These are phyloP conservation scores for Ganoderma lucidum DNA, from an alignment of 1,284 basidiomycete genomes.

Conservation along the genomic window DNA sequence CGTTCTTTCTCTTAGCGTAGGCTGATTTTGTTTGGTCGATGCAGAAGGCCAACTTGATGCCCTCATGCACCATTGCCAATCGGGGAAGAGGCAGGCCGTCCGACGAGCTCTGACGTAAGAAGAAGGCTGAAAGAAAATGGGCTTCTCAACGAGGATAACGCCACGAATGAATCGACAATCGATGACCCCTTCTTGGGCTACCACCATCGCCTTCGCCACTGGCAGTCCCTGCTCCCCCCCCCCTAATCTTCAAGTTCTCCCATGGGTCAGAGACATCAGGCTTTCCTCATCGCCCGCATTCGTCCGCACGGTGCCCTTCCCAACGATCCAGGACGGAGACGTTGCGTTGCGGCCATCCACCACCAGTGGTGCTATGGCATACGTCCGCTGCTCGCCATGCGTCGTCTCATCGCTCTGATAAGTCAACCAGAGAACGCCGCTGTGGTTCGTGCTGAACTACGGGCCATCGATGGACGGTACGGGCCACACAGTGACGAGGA, in stretches of 20 bases:
- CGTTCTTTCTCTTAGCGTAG: no score
- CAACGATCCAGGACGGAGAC: constrained; percentile 38
- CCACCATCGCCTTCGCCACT: neutral
- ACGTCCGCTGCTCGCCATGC: constrained; percentile 41
- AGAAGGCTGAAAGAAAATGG: no score
- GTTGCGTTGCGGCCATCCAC: constrained; percentile 49
- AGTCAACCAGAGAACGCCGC: constrained; percentile 46
- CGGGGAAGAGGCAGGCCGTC: no score
- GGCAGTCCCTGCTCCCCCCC: neutral
- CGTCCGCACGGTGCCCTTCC: constrained; percentile 32
- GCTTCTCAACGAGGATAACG: no score
- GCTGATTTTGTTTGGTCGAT: no score
- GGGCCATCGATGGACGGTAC: constrained; percentile 38
- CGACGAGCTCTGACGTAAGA: no score
- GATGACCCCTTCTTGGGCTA: no score
- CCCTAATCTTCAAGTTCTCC: no score
- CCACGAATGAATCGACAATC: no score
- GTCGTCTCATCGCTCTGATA: constrained; percentile 46
- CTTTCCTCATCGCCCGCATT: constrained; percentile 48
- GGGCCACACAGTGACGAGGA: constrained; percentile 19
- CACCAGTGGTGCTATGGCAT: constrained; percentile 50
- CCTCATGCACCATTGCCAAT: no score
- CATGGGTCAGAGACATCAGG: constrained; percentile 36
- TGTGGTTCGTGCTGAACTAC: constrained; percentile 46
- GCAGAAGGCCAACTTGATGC: no score